These are phyloP conservation scores for Chrysoporthe cubensis DNA, from an alignment of 2,329 filamentous ascomycete species.

Conservation along the genomic window DNA sequence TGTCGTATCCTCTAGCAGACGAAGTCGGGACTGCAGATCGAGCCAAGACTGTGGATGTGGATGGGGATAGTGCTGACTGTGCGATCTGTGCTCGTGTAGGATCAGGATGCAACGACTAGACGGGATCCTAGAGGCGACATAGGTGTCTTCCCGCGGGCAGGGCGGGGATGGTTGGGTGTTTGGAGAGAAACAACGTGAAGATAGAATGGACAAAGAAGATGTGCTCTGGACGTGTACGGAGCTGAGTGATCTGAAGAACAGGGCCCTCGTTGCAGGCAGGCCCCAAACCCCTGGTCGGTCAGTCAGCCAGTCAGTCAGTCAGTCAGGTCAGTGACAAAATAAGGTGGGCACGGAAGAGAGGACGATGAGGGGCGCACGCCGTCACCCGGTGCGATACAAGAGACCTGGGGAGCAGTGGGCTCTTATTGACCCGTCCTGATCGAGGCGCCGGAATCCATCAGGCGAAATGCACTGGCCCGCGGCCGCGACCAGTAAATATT, in stretches of 20 bases:
- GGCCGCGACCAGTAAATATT: constrained; percentile 9
- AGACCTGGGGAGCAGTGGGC: neutral
- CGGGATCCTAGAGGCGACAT: neutral
- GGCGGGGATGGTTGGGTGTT: neutral
- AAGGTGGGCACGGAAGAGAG: neutral
- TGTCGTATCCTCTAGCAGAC: too few species aligned
- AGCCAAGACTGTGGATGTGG: constrained; percentile 7
- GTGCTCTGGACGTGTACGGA: neutral
- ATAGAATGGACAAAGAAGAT: neutral
- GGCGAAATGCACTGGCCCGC: constrained; percentile 19
- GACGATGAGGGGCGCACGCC: constrained; percentile 13
- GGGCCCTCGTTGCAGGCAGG: neutral
- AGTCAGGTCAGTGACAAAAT: neutral
- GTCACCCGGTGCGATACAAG: neutral
- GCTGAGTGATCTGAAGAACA: neutral
- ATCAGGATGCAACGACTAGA: constrained; percentile 17
- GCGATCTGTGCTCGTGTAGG: constrained; percentile 7
- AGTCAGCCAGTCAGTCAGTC: too few species aligned
- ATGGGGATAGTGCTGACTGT: constrained; percentile 25
- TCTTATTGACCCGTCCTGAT: neutral
- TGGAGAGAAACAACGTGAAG: neutral
- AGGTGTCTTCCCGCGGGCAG: neutral
- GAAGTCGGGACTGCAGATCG: neutral
- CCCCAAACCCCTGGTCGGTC: neutral
- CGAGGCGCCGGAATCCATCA: neutral